Conservation (phyloP, 2,329 filamentous ascomycete species). For the Diaporthe aspalathi region DNA sequence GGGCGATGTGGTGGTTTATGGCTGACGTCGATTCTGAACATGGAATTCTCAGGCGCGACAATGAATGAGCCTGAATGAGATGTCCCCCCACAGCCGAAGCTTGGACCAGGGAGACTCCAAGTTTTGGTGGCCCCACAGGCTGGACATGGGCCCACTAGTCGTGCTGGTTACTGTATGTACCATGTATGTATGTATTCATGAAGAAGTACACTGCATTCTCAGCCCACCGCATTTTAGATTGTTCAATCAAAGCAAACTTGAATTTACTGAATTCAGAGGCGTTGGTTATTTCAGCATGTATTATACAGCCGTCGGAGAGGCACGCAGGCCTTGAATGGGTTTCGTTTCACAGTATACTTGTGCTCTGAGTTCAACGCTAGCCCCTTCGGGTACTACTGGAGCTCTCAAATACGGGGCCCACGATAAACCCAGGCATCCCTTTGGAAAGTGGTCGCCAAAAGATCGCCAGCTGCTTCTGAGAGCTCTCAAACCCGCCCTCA, state of each 20-base stretch:
- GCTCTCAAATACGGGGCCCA: neutral
- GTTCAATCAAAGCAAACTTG: rapidly evolving
- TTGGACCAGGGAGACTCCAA: constrained; percentile 24
- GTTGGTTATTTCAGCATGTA: neutral
- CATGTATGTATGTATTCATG: neutral
- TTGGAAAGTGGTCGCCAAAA: neutral
- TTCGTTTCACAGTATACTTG: neutral
- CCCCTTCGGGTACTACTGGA: neutral
- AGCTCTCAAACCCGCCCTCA: neutral
- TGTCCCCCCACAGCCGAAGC: neutral
- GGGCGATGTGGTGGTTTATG: constrained; percentile 17
- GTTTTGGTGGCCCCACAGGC: neutral
- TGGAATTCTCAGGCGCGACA: constrained; percentile 34
- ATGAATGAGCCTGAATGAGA: constrained; percentile 11
- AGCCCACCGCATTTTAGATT: no score
- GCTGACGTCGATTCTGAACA: constrained; percentile 7
- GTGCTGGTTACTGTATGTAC: no score
- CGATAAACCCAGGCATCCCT: neutral
- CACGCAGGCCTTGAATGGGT: neutral
- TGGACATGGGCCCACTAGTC: neutral
- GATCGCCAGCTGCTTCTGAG: neutral
- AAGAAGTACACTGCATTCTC: no score
- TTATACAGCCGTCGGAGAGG: no score
- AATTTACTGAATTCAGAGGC: neutral
- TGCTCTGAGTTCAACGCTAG: neutral